Evolutionary conservation across 2,329 filamentous ascomycete species (phyloP).

Genomic region (Pleoardoris graminearum): DNA sequence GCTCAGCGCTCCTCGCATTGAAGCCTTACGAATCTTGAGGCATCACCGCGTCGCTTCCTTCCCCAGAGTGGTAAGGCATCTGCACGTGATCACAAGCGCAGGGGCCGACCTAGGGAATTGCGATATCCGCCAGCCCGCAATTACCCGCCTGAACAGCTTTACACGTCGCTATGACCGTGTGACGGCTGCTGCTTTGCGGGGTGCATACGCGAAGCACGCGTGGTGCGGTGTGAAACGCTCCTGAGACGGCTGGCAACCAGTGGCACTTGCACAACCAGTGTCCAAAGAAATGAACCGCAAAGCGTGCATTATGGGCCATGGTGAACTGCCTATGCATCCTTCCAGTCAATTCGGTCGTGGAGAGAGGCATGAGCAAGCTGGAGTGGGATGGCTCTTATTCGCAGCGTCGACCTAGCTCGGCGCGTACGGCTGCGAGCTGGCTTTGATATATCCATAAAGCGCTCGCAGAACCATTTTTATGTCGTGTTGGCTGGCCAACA

Average conservation of each 20-base stretch:
- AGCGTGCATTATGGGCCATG: no score
- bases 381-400: no score
- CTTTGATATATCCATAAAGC: not conserved
- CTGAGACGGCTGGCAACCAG: slow-evolving; percentile 5
- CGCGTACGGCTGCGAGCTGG: not conserved
- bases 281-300: no score
- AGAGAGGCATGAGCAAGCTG: not conserved
- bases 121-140: not conserved
- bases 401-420: not conserved
- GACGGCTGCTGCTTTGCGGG: not conserved
- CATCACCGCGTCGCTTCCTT: not conserved
- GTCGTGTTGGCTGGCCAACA: slow-evolving; percentile 8
- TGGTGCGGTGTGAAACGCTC: slow-evolving; percentile 2
- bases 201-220: slow-evolving; percentile 1
- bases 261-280: not conserved
- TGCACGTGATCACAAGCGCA: not conserved
- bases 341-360: not conserved
- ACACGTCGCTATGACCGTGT: not conserved
- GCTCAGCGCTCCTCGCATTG: not conserved
- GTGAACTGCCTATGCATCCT: no score
- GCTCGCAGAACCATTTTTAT: not conserved
- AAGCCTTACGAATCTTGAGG: slow-evolving; percentile 7
- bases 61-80: not conserved
- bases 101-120: not conserved
- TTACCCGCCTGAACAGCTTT: slow-evolving; percentile 4